phyloP scores from a whole-genome alignment of 78 protist species.

The Dictyostelium intermedium region DNA sequence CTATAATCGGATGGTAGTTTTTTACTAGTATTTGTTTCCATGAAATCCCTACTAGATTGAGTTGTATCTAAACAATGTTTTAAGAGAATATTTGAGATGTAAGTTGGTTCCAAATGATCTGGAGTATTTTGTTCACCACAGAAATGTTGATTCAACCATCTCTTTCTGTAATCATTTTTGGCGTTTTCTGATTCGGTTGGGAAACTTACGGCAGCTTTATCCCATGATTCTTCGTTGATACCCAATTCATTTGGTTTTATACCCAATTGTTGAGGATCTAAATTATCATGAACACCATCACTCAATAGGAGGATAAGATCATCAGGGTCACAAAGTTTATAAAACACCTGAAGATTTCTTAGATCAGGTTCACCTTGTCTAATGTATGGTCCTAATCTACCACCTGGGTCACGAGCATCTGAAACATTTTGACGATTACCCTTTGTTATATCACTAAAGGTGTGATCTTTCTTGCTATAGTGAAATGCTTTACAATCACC shows the following conservation, averaged over 20 bases:
- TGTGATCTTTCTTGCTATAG: constrained; percentile 36
- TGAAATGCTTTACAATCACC: constrained; percentile 80
- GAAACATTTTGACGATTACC: constrained; percentile 71
- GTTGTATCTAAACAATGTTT: constrained; percentile 68
- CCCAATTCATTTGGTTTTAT: constrained; percentile 36
- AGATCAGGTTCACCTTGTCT: constrained; percentile 73
- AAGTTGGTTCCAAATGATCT: background rate
- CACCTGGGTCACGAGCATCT: constrained; percentile 82
- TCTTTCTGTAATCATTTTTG: constrained; percentile 30
- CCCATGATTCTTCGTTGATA: constrained; percentile 51
- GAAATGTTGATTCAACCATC: constrained; percentile 43
- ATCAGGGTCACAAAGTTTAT: constrained; percentile 62
- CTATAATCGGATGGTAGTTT: constrained; percentile 61
- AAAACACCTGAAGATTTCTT: constrained; percentile 46
- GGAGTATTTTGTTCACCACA: background rate
- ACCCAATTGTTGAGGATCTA: constrained; percentile 72
- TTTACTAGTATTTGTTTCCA: constrained; percentile 69
- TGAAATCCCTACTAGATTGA: constrained; percentile 57
- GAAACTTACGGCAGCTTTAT: constrained; percentile 16
- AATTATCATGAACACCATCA: constrained; percentile 81
- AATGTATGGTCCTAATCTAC: constrained; percentile 67
- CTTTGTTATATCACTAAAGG: constrained; percentile 68
- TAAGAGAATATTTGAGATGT: constrained; percentile 19
- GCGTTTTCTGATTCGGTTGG: constrained; percentile 36
- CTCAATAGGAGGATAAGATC: constrained; percentile 52